These are phyloP conservation scores for Vickermania ingenoplastis DNA, from an alignment of 208 protist genomes.

Conservation along the genomic window DNA sequence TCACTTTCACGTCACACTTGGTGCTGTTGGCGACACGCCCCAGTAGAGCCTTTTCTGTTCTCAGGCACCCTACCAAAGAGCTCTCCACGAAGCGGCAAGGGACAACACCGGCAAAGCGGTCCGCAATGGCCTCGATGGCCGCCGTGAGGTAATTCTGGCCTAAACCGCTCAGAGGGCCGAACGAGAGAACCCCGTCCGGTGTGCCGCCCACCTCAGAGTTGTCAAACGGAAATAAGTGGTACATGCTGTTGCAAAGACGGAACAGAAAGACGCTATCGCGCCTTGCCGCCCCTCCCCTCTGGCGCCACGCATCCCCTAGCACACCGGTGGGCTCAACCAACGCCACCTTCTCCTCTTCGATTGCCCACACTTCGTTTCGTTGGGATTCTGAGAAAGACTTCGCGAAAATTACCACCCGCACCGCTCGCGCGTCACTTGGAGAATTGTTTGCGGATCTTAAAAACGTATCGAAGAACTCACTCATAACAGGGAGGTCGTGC, in stretches of 20 bases:
- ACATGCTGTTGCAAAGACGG: constrained; percentile 13
- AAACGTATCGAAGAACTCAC: neutral
- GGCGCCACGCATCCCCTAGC: constrained; percentile 31
- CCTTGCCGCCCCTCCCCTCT: neutral
- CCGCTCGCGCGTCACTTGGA: neutral
- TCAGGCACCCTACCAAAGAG: constrained; percentile 36
- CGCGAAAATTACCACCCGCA: constrained; percentile 45
- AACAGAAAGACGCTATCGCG: constrained; percentile 9
- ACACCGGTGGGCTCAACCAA: constrained; percentile 20
- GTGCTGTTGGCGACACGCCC: constrained; percentile 29
- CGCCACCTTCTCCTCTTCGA: constrained; percentile 8
- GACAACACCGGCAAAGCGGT: constrained; percentile 24
- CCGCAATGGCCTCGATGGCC: constrained; percentile 28
- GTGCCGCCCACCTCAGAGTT: neutral
- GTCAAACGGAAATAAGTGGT: constrained; percentile 15
- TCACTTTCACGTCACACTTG: neutral
- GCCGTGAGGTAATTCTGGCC: constrained; percentile 59
- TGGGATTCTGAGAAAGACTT: constrained; percentile 29
- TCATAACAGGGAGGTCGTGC: neutral
- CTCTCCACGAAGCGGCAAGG: constrained; percentile 47
- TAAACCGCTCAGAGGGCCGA: constrained; percentile 28
- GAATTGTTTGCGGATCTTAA: too few relatives aligned
- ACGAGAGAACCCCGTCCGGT: constrained; percentile 21
- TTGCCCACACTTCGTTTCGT: constrained; percentile 49
- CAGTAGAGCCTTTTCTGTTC: constrained; percentile 33